These are phyloP conservation scores for Candida nemodendra DNA, from an alignment of 805 yeast species.

Conservation along the genomic window DNA sequence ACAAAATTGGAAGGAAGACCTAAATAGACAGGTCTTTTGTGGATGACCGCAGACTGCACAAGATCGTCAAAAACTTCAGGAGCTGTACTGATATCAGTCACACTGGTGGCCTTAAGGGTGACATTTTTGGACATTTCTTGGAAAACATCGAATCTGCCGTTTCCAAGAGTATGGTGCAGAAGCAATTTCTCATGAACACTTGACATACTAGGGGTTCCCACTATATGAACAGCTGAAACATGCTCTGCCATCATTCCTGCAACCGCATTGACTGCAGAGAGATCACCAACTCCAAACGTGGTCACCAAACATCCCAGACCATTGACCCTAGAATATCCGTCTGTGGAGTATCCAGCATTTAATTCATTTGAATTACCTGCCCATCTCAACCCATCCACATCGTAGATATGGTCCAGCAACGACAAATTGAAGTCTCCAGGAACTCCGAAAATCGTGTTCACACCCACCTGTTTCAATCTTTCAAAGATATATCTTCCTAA, in stretches of 20 bases:
- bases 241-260: conserved; percentile 91
- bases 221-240: conserved; percentile 80
- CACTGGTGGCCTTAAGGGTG: conserved; percentile 61
- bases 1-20: conserved; percentile 83
- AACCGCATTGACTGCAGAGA: conserved; percentile 79
- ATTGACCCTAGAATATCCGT: conserved; percentile 82
- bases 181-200: conserved; percentile 71
- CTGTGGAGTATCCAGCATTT: conserved; percentile 87
- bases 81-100: conserved; percentile 64
- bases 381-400: conserved; percentile 78
- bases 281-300: conserved; percentile 90
- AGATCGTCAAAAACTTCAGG: conserved; percentile 72
- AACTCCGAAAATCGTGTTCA: conserved; percentile 72
- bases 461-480: conserved; percentile 70
- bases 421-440: conserved; percentile 83
- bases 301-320: conserved; percentile 73
- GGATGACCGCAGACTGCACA: conserved; percentile 65
- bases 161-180: conserved; percentile 82
- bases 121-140: conserved; percentile 75
- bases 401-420: conserved; percentile 68
- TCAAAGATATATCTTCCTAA: conserved; percentile 78
- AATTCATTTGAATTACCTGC: conserved; percentile 89
- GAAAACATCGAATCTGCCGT: conserved; percentile 79
- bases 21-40: conserved; percentile 79
- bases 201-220: conserved; percentile 78